These are phyloP conservation scores for Plasmopara muralis DNA, from an alignment of 352 stramenopile species.

Conservation along the genomic window DNA sequence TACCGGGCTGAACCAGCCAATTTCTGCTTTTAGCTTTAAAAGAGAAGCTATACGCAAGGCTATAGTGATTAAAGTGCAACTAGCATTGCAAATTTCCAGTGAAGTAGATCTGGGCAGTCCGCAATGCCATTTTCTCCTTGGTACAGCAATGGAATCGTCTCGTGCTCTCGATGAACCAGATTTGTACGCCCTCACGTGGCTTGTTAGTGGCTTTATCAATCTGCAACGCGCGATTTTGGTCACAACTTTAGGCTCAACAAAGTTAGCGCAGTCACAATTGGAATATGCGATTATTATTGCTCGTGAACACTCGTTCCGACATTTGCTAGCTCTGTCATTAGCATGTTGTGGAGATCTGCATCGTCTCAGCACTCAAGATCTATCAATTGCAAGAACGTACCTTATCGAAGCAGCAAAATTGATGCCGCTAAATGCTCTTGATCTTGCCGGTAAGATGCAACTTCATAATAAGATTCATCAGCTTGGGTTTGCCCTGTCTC, in stretches of 20 bases:
- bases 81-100: constrained; percentile 36
- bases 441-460: constrained; percentile 36
- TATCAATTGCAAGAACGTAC: constrained; percentile 6
- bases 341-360: constrained; percentile 34
- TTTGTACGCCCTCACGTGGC: constrained; percentile 36
- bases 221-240: constrained; percentile 14
- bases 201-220: constrained; percentile 43
- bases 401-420: constrained; percentile 31
- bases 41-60: constrained; percentile 33
- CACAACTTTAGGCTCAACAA: constrained; percentile 5
- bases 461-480: constrained; percentile 37
- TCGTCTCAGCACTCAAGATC: constrained; percentile 12
- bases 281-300: constrained; percentile 28
- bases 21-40: constrained; percentile 23
- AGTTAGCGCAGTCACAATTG: constrained; percentile 26
- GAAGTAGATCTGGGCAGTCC: constrained; percentile 23
- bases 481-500: constrained; percentile 10
- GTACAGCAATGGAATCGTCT: constrained; percentile 34
- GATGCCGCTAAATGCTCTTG: constrained; percentile 23
- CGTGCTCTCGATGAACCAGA: constrained; percentile 39
- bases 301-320: constrained; percentile 29
- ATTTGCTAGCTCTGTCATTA: constrained; percentile 29
- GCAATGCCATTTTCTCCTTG: constrained; percentile 27
- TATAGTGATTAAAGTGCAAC: constrained; percentile 30
- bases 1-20: constrained; percentile 13